Conservation (phyloP, 345 rosid genomes). For the Draba incana region DNA sequence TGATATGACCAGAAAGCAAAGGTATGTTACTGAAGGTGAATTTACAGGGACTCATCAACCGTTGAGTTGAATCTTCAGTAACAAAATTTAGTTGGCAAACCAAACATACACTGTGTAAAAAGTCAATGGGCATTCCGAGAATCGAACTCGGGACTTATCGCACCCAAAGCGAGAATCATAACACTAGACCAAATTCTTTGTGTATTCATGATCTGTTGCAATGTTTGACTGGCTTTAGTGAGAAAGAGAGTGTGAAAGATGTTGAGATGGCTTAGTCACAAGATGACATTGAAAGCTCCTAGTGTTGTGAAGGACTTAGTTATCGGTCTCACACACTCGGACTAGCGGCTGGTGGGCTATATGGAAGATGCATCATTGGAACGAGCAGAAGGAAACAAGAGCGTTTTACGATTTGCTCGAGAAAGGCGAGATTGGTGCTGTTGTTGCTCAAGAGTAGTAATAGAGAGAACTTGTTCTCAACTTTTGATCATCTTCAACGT, state of each 20-base stretch:
- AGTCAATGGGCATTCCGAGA: slow-evolving; percentile 33
- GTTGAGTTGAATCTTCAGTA: too few relatives aligned
- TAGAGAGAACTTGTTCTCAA: neutral
- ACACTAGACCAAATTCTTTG: slow-evolving; percentile 15
- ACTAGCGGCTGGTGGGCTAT: slow-evolving; percentile 64
- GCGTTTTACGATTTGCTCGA: slow-evolving; percentile 79
- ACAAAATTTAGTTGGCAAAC: too few relatives aligned
- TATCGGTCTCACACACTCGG: slow-evolving; percentile 62
- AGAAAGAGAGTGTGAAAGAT: slow-evolving; percentile 23
- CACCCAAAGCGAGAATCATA: slow-evolving; percentile 46
- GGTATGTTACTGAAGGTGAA: too few relatives aligned
- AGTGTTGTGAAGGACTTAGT: slow-evolving; percentile 75
- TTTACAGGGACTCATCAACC: too few relatives aligned
- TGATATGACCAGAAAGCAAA: too few relatives aligned
- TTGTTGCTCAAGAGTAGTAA: slow-evolving; percentile 19
- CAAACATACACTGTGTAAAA: neutral
- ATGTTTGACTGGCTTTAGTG: slow-evolving; percentile 13
- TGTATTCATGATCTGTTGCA: neutral
- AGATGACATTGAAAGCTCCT: slow-evolving; percentile 79
- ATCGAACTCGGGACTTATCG: slow-evolving; percentile 42
- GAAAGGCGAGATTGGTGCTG: slow-evolving; percentile 40
- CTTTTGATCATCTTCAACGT: too few relatives aligned
- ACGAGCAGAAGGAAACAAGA: slow-evolving; percentile 82
- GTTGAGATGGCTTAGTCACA: slow-evolving; percentile 59
- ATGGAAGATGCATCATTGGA: slow-evolving; percentile 99